Base-by-base conservation (phyloP, 2,329 filamentous ascomycete genomes). In the Monosporascus sp. region DNA sequence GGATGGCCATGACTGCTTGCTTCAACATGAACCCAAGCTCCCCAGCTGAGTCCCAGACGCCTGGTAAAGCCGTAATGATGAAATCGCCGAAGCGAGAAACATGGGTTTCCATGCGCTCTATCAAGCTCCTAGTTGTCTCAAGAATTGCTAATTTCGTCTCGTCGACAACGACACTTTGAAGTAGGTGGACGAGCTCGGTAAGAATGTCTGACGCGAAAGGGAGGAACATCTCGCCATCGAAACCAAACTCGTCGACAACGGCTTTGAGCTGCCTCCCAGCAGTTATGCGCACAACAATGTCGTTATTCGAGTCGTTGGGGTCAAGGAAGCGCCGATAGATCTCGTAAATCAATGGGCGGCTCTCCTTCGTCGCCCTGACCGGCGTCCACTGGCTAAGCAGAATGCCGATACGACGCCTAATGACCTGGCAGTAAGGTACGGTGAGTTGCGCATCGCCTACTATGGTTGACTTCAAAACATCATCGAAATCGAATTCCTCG, bases 61-160 rank as follows among this genome's bases (percentile, higher is more conserved):
- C 79, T 0, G 93, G 92, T 7, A 97, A 78, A 14, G 91, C 81
- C 1, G 83, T 78, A 70, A 99, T 87, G 56, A 99, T 88, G 55
- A 87, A 84, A 63, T 96, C 90, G 5, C 90, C 90, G 56, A 86
- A 86, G 46, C 78, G 78, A 1, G 77, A 72, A 2, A 85, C 86
- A 59, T 89, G 78, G 36, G 85, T 80, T 64, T 96, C 94, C 75
- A 97, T 82, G 49, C 91, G 84, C 45, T 87, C 83, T 1, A 97
- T 90, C 43, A 95, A 77, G 36, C 88, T 82, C 49, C 91, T 84
- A 40, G 96, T 86, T 0, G 93, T 96, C 65, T 93, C 91, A 4
- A 99, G 77, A 36, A 99, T 81, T 0, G 88, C 90, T 76, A 97
- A 84, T 71, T 95, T 96, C 0, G 91, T 95, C 69, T 97, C 93